Conservation (phyloP, 192 early-diverging fungal species). For the Geranomyces michiganensis region DNA sequence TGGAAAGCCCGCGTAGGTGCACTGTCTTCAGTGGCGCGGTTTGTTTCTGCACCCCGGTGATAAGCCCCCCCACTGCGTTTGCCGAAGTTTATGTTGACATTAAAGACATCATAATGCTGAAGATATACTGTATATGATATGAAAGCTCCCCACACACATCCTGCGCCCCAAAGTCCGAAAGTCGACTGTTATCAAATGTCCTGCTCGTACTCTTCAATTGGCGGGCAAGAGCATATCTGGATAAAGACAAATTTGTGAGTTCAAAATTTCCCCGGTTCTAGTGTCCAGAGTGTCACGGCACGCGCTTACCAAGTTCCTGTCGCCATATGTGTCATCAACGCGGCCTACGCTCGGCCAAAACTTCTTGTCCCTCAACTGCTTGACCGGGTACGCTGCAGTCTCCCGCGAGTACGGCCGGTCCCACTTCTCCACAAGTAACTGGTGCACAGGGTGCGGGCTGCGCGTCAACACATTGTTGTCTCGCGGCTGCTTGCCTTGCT, state of each 20-base stretch:
- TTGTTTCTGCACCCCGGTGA: too few relatives aligned
- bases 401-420: conserved; percentile 83
- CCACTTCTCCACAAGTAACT: conserved; percentile 82
- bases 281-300: background rate
- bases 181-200: background rate
- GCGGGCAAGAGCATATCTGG: conserved; percentile 88
- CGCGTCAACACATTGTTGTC: conserved; percentile 86
- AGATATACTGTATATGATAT: too few relatives aligned
- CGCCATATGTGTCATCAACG: conserved; percentile 92
- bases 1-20: too few relatives aligned
- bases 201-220: conserved; percentile 72
- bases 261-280: background rate
- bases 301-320: conserved; percentile 77
- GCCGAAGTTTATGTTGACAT: too few relatives aligned
- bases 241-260: background rate
- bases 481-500: conserved; percentile 81
- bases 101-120: too few relatives aligned
- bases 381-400: conserved; percentile 89
- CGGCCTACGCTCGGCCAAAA: conserved; percentile 96
- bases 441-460: conserved; percentile 85
- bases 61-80: too few relatives aligned
- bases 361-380: conserved; percentile 82
- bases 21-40: too few relatives aligned
- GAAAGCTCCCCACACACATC: too few relatives aligned
- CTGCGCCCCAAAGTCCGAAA: too few relatives aligned